Base-by-base conservation (phyloP, 495 filamentous ascomycete species). In the Tuber aestivum region DNA sequence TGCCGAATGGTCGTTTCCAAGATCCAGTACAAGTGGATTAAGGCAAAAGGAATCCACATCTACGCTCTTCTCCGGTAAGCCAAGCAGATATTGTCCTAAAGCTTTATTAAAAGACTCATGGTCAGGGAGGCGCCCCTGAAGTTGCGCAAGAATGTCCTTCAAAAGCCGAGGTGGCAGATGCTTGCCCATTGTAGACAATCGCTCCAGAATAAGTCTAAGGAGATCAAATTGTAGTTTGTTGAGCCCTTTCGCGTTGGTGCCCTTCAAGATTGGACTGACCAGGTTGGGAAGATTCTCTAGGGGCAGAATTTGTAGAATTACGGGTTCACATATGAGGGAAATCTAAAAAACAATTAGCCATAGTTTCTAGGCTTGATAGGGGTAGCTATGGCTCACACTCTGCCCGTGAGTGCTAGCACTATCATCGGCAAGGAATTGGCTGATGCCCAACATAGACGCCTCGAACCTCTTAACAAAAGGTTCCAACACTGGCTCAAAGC, bases 181-280 rank as follows among this genome's bases (percentile, higher is more conserved):
- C 75, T 79, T 70, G 18, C 41, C 35, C 37, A 35, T 71, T n/a
- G 44, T 48, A 38, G 78, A 75, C 68, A 75, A 32, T 38, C 65
- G 76, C 32, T 79, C 27, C 38, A 79, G 56, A 27, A 75, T 40
- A 48, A 72, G 70, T 20, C 56, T 23, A n/a, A 79, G 69, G 23
- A 79, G 44, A 41, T 79, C 76, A 20, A 79, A 79, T 72, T 79
- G 70, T 12, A 79, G 70, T 42, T 79, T 72, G 40, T 41, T 79
- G 27, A 68, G 70, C 18, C 78, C 44, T 23, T 41, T 32, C 9
- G n/a, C 50, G n/a, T 32, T 61, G 50, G n/a, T 10, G 50, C 50
- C 32, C 50, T 61, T 61, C 50, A 61, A 61, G 27, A 61, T 32
- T 3, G 10, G 10, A 16, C 16, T 32, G 10, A 14, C 50, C 10